Evolutionary conservation across 352 stramenopile genomes (phyloP).

Genomic region (Pythium aristosporum): DNA sequence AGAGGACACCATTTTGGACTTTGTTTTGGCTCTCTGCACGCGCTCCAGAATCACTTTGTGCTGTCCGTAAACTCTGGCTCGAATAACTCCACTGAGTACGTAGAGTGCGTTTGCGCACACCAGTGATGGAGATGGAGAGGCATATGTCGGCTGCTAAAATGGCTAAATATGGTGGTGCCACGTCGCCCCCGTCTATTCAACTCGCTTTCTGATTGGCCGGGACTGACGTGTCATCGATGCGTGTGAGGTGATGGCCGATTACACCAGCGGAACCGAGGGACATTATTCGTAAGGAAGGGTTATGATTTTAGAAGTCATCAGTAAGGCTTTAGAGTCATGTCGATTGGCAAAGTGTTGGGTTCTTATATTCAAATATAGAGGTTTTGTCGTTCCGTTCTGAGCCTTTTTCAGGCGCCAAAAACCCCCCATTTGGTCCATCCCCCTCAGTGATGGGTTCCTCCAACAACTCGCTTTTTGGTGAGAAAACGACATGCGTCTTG

Average conservation of each 20-base stretch:
- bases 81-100: neutral
- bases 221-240: slow-evolving; percentile 27
- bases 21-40: neutral
- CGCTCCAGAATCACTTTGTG: neutral
- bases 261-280: neutral
- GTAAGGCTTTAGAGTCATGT: neutral
- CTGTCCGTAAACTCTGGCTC: neutral
- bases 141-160: neutral
- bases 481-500: neutral
- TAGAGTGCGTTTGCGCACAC: no score
- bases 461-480: neutral
- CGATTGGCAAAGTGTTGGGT: neutral
- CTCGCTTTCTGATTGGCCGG: slow-evolving; percentile 25
- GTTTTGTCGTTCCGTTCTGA: slow-evolving; percentile 20
- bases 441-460: neutral
- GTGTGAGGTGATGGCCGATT: neutral
- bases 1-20: no score
- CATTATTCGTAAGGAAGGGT: neutral
- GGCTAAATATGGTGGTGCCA: slow-evolving; percentile 21
- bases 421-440: neutral
- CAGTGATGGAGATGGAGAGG: neutral
- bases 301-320: neutral
- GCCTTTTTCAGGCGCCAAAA: neutral
- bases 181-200: slow-evolving; percentile 23
- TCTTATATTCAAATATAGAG: slow-evolving; percentile 2